phyloP scores from a whole-genome alignment of 768 basidiomycete genomes.

The Sporobolomyces pararoseus region DNA sequence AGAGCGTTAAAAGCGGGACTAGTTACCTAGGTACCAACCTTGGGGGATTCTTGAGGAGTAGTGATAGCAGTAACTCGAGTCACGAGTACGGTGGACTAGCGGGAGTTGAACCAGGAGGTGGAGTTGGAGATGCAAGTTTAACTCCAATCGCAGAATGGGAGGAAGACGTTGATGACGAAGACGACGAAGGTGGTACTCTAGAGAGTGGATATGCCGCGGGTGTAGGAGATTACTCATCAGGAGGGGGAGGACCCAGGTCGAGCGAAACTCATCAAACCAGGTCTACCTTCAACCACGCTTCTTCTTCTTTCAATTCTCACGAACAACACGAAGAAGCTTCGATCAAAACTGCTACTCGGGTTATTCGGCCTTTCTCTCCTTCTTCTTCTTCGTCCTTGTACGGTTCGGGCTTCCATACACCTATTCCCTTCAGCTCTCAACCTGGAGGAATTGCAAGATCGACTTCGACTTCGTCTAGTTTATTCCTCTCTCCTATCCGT shows the following conservation, averaged over 20 bases:
- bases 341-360: neutral
- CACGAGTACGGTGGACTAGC: slow-evolving; percentile 11
- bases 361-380: slow-evolving; percentile 25
- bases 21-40: slow-evolving; percentile 28
- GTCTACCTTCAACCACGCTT: slow-evolving; percentile 21
- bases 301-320: neutral
- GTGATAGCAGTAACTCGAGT: neutral
- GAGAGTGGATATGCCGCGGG: slow-evolving; percentile 6
- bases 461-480: neutral
- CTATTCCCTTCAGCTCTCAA: neutral
- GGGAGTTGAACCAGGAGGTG: neutral
- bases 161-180: slow-evolving; percentile 18
- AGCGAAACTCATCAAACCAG: slow-evolving; percentile 19
- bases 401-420: slow-evolving; percentile 24
- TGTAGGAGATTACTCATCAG: neutral
- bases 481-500: neutral
- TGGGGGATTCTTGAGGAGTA: slow-evolving; percentile 29
- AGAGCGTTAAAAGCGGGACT: slow-evolving; percentile 12
- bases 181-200: slow-evolving; percentile 3
- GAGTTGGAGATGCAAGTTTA: slow-evolving; percentile 9
- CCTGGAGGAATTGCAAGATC: neutral
- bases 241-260: slow-evolving; percentile 18
- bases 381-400: slow-evolving; percentile 8
- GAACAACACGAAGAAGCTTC: slow-evolving; percentile 7
- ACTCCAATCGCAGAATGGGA: slow-evolving; percentile 36